phyloP scores from a whole-genome alignment of 495 filamentous ascomycete species.

The Clavariopsis aquatica region DNA sequence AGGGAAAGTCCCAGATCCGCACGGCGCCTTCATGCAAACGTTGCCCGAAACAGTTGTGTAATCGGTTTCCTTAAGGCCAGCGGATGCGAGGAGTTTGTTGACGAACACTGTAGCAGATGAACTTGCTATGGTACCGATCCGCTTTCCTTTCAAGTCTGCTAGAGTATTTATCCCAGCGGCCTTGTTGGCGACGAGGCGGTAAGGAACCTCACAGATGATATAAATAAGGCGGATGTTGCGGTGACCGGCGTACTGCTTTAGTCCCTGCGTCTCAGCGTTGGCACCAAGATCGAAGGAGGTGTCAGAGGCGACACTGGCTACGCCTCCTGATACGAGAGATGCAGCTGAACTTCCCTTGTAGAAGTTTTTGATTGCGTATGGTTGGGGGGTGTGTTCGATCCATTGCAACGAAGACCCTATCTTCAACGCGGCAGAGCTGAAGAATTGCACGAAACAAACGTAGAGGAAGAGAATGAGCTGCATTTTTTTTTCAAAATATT shows the following conservation, averaged over 20 bases:
- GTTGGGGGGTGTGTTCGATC: conserved; percentile 47
- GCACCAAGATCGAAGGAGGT: conserved; percentile 43
- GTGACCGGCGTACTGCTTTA: conserved; percentile 46
- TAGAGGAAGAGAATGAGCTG: background rate
- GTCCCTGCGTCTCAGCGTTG: conserved; percentile 53
- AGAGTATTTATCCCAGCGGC: conserved; percentile 40
- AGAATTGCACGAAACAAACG: background rate
- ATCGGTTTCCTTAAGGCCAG: conserved; percentile 40
- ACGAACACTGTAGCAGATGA: conserved; percentile 49
- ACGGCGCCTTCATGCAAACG: conserved; percentile 47
- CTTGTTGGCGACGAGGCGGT: conserved; percentile 51
- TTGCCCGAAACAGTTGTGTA: conserved; percentile 45
- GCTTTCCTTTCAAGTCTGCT: conserved; percentile 50
- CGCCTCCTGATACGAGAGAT: conserved; percentile 3
- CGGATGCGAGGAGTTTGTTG: conserved; percentile 43
- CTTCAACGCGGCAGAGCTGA: conserved; percentile 27
- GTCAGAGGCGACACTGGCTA: conserved; percentile 23
- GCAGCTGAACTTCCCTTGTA: conserved; percentile 42
- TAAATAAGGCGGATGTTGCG: conserved; percentile 50
- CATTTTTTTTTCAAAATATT: no score
- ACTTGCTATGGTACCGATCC: conserved; percentile 46
- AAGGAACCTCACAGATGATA: conserved; percentile 47
- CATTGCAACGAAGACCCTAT: conserved; percentile 39
- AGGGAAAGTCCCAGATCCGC: conserved; percentile 45
- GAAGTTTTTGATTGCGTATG: conserved; percentile 41